A percentile compares a stretch with the other conserved stretches of the same genome.
Evolutionary conservation across 176 grass and related monocot genomes (phyloP).

Genomic region (Hordeum marinum): DNA sequence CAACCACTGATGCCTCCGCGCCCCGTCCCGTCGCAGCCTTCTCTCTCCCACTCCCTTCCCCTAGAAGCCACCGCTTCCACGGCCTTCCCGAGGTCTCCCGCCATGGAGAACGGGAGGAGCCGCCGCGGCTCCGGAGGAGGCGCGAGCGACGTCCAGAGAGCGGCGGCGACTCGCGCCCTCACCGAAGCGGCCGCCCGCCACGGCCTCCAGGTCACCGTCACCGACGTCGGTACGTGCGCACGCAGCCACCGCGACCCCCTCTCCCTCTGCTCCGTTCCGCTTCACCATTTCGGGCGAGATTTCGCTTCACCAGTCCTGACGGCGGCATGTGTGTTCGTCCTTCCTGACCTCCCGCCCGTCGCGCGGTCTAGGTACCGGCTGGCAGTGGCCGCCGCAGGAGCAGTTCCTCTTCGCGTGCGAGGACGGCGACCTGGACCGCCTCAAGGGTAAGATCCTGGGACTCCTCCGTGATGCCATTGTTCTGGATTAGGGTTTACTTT

Average conservation of each 20-base stretch:
- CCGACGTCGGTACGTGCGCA: conserved; percentile 12
- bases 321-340: no score
- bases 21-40: no score
- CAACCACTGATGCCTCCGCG: no score
- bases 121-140: not conserved
- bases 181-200: not conserved
- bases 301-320: no score
- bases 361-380: not conserved
- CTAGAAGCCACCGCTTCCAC: not conserved
- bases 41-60: not conserved
- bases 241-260: not conserved
- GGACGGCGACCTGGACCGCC: not conserved
- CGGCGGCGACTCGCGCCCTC: not conserved
- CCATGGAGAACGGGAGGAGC: conserved; percentile 11
- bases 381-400: not conserved
- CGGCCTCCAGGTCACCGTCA: not conserved
- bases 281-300: not conserved
- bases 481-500: not conserved
- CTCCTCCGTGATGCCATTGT: not conserved
- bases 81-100: not conserved
- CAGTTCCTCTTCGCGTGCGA: conserved; percentile 4
- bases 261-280: not conserved
- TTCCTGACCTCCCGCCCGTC: not conserved
- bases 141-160: not conserved
- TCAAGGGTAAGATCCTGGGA: conserved; percentile 19